phyloP scores from a whole-genome alignment of 768 basidiomycete genomes.

The Termitomyces bulborhizus region DNA sequence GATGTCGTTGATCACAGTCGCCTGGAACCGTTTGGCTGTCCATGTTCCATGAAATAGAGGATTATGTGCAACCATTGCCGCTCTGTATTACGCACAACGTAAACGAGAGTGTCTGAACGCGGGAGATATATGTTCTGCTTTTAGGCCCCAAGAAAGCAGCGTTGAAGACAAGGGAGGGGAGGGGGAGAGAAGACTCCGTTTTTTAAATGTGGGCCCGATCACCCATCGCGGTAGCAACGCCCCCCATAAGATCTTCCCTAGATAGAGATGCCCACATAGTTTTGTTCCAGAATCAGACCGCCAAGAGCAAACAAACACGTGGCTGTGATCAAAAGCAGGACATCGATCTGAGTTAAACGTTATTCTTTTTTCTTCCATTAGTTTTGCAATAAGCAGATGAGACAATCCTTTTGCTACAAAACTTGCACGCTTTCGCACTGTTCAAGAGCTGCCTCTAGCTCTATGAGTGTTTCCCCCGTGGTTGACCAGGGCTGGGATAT shows the following conservation, averaged over 20 bases:
- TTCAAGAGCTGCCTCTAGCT: neutral
- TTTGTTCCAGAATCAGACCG: neutral
- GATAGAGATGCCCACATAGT: neutral
- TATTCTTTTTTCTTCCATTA: no score
- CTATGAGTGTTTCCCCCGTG: neutral
- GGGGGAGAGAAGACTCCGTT: neutral
- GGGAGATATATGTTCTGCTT: neutral
- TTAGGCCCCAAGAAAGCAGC: neutral
- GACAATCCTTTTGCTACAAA: neutral
- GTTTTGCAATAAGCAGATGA: neutral
- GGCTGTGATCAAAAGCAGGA: no score
- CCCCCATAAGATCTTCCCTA: neutral
- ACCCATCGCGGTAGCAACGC: conserved; percentile 15
- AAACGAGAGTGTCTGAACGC: neutral
- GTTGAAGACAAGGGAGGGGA: neutral
- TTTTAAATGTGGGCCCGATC: conserved; percentile 9
- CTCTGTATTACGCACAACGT: neutral
- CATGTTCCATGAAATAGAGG: conserved; percentile 42
- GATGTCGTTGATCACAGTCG: conserved; percentile 60
- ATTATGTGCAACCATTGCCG: conserved; percentile 35
- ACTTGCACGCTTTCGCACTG: neutral
- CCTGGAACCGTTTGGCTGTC: conserved; percentile 45
- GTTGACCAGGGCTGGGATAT: neutral
- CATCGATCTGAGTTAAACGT: no score
- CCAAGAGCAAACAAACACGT: neutral